Evolutionary conservation across 257 asterid species (phyloP).

Genomic region (Marsdenia floribunda): DNA sequence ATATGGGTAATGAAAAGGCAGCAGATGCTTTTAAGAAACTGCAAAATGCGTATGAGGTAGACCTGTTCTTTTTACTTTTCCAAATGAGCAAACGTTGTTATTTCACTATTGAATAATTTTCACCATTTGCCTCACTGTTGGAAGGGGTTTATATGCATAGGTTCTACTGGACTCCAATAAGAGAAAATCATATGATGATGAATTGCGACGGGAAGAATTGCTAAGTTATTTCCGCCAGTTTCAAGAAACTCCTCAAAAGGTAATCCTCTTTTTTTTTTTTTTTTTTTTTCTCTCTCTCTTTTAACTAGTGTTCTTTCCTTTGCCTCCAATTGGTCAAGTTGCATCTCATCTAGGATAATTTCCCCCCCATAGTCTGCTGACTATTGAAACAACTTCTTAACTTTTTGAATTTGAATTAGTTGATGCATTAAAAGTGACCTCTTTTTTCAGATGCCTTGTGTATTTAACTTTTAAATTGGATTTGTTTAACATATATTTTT

Average conservation of each 20-base stretch:
- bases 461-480: background rate
- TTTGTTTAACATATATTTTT: background rate
- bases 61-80: slow-evolving; percentile 4
- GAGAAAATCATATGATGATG: slow-evolving; percentile 84
- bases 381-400: background rate
- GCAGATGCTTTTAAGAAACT: slow-evolving; percentile 97
- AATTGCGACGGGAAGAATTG: slow-evolving; percentile 86
- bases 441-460: background rate
- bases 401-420: background rate
- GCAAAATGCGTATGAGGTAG: slow-evolving; percentile 96
- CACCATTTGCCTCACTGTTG: slow-evolving; percentile 18
- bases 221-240: slow-evolving; percentile 69
- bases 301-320: background rate
- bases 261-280: slow-evolving; percentile 9
- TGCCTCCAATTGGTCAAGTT: background rate
- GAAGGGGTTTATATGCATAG: slow-evolving; percentile 31
- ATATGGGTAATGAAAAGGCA: slow-evolving; percentile 94
- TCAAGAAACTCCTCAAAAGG: slow-evolving; percentile 71
- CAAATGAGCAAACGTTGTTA: background rate
- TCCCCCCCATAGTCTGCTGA: background rate
- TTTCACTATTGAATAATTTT: slow-evolving; percentile 2
- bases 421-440: background rate
- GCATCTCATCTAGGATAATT: background rate
- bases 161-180: slow-evolving; percentile 77
- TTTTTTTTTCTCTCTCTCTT: too few relatives aligned